Base-by-base conservation (phyloP, 2,329 filamentous ascomycete species). In the Akanthomyces muscarius region DNA sequence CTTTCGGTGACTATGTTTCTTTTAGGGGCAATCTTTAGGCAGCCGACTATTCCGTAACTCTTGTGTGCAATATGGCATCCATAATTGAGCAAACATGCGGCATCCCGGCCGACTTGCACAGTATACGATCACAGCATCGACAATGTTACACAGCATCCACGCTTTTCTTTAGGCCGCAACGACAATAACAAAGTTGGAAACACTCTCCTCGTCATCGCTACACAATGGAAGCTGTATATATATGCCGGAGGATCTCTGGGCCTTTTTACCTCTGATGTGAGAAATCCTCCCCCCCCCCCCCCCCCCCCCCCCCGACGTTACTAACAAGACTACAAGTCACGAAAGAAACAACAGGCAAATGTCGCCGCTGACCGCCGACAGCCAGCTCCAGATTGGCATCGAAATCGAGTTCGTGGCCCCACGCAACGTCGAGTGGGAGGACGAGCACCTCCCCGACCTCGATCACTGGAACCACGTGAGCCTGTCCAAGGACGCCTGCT, bases 391-490 rank as follows among this genome's bases (percentile, higher is more conserved):
- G 38, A 63, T 68, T 51, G 66, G 64, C 58, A 42, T 68, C 48
- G 54, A 67, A 47, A 36, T 68, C 44, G 65, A 68, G 44, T 68
- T 68, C 47, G 48, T 66, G 55, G 42, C 58, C 3, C 66, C 65
- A 1, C 64, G 59, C 25, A 23, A 56, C 48, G 25, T n/a, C 1
- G 13, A 23, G 21, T 61, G 47, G 48, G 41, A 54, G 14, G n/a
- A 18, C 2, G 25, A 13, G n/a, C 41, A 55, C n/a, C 21, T 54
- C 13, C 33, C n/a, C 7, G n/a, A 2, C 4, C 4, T 61, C 5
- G 38, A 53, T 5, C 41, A 5, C 25, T n/a, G 6, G 16, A 13
- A 16, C 38, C 28, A 21, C n/a, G 2, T 4, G 10, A 38, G 28
- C 23, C 4, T 61, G 16, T 16, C 28, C 30, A 25, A 36, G 13